Conservation (phyloP, 2,329 filamentous ascomycete genomes). For the Botrytis deweyae region DNA sequence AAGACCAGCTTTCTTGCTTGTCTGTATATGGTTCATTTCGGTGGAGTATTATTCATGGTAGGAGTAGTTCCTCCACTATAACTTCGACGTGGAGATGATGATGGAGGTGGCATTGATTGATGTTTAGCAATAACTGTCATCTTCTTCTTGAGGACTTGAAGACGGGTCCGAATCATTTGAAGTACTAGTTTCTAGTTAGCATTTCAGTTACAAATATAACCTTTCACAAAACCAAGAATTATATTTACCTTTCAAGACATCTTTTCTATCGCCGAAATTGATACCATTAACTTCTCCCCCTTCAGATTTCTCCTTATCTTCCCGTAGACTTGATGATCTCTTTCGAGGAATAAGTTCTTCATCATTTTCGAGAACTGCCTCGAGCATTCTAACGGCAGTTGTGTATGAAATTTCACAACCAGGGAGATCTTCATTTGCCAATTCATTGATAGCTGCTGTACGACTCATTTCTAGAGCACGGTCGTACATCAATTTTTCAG, state of each 20-base stretch:
- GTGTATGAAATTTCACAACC: constrained; percentile 92
- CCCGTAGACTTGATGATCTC: constrained; percentile 43
- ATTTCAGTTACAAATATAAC: constrained; percentile 25
- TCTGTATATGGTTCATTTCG: constrained; percentile 26
- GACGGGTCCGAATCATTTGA: constrained; percentile 58
- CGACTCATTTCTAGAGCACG: constrained; percentile 96
- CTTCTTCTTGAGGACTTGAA: constrained; percentile 59
- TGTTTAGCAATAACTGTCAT: constrained; percentile 58
- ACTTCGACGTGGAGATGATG: constrained; percentile 34
- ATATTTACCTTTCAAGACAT: constrained; percentile 67
- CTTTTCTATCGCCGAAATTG: constrained; percentile 69
- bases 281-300: constrained; percentile 51
- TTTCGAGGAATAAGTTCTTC: constrained; percentile 53
- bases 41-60: constrained; percentile 38
- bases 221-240: neutral
- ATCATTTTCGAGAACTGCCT: constrained; percentile 87
- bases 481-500: constrained; percentile 97
- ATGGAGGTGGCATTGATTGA: constrained; percentile 31
- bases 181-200: constrained; percentile 50
- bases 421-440: constrained; percentile 82
- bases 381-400: constrained; percentile 90
- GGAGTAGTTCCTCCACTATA: constrained; percentile 39
- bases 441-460: constrained; percentile 90
- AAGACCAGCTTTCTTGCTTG: constrained; percentile 15
- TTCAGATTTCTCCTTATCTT: constrained; percentile 46